phyloP scores from a whole-genome alignment of 75 land plant species.

The Pinus taeda region DNA sequence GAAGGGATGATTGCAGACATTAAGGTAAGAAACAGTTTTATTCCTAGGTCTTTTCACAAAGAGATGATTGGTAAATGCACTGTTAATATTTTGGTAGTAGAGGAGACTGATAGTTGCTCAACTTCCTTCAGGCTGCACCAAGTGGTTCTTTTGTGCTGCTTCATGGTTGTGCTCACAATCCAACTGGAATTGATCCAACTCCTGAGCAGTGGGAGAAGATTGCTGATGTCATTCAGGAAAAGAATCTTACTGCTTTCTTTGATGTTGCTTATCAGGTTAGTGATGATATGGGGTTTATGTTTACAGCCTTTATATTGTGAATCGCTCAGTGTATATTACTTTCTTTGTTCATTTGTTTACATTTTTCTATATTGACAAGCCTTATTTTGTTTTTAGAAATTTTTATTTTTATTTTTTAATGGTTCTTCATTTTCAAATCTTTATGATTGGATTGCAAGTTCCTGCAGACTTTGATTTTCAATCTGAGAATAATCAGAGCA shows the following conservation, averaged over 20 bases:
- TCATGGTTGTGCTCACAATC: constrained; percentile 99
- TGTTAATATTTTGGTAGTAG: background rate
- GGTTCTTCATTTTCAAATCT: no score
- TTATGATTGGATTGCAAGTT: no score
- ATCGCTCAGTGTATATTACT: no score
- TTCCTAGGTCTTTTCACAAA: background rate
- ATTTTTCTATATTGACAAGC: no score
- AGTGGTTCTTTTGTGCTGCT: constrained; percentile 85
- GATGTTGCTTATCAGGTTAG: constrained; percentile 84
- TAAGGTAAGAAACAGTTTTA: constrained; percentile 44
- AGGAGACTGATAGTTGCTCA: background rate
- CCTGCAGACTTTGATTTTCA: no score
- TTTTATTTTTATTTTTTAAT: no score
- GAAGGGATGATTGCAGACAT: constrained; percentile 96
- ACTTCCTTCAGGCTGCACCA: constrained; percentile 74
- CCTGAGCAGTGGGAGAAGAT: constrained; percentile 94
- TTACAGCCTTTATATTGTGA: no score
- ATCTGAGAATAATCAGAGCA: no score
- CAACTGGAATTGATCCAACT: constrained; percentile 98
- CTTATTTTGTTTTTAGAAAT: no score
- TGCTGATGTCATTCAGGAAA: constrained; percentile 91
- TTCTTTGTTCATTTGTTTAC: no score
- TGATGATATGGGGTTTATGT: background rate
- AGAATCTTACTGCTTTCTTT: constrained; percentile 59
- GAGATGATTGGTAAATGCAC: background rate